Evolutionary conservation across 495 filamentous ascomycete genomes (phyloP).

Genomic region (Neurospora sp.): DNA sequence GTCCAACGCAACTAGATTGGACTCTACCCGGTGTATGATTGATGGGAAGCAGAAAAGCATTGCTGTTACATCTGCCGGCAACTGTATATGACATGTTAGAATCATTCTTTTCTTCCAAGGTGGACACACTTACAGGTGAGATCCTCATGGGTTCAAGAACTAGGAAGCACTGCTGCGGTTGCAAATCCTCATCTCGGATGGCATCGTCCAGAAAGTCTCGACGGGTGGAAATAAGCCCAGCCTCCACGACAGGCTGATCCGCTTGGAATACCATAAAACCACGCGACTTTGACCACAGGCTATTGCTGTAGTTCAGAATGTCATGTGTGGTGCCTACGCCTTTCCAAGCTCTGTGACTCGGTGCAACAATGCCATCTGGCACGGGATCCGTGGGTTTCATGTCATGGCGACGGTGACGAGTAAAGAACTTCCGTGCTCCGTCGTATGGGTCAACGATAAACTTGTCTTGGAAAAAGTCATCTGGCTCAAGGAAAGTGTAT

Average conservation of each 20-base stretch:
- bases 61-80: slow-evolving; percentile 53
- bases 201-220: slow-evolving; percentile 70
- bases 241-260: slow-evolving; percentile 70
- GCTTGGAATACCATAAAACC: slow-evolving; percentile 31
- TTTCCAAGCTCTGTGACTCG: slow-evolving; percentile 16
- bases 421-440: slow-evolving; percentile 56
- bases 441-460: slow-evolving; percentile 68
- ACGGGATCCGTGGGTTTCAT: slow-evolving; percentile 36
- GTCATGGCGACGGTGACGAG: slow-evolving; percentile 29
- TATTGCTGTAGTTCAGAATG: slow-evolving; percentile 37
- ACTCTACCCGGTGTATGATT: slow-evolving; percentile 74
- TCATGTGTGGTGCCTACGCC: slow-evolving; percentile 12
- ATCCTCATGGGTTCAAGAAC: slow-evolving; percentile 49
- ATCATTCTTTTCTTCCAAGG: background rate
- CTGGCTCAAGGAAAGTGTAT: slow-evolving; percentile 43
- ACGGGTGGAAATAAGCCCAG: slow-evolving; percentile 60
- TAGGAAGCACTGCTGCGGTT: slow-evolving; percentile 34
- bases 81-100: slow-evolving; percentile 33
- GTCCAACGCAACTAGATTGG: slow-evolving; percentile 71
- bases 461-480: slow-evolving; percentile 49
- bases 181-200: slow-evolving; percentile 22
- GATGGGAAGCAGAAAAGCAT: slow-evolving; percentile 70
- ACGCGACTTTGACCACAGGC: slow-evolving; percentile 28
- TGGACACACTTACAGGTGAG: slow-evolving; percentile 53
- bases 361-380: slow-evolving; percentile 23